These are phyloP conservation scores for Leishmania guyanensis DNA, from an alignment of 208 protist genomes.

Conservation along the genomic window DNA sequence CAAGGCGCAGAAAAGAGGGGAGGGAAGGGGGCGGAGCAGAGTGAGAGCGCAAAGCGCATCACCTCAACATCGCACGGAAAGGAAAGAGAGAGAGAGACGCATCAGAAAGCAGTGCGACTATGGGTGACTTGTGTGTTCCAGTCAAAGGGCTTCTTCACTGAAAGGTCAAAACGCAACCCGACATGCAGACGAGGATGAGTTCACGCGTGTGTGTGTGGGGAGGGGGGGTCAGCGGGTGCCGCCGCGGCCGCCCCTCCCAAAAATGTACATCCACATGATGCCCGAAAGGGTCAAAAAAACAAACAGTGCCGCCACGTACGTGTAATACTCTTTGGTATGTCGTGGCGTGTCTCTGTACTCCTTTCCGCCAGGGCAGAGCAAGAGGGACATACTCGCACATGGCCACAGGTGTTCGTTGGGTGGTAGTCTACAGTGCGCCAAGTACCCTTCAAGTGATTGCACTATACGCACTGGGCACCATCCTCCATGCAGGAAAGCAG, in stretches of 20 bases:
- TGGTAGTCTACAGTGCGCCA: not conserved
- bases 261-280: not conserved
- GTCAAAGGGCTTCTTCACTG: not conserved
- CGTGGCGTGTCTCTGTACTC: not conserved
- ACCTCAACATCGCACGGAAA: not conserved
- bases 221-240: not conserved
- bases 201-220: not conserved
- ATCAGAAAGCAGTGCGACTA: too few species aligned
- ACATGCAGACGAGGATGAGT: not conserved
- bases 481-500: slow-evolving; percentile 65
- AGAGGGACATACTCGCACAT: not conserved
- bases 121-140: not conserved
- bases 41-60: not conserved
- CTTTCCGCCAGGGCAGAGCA: not conserved
- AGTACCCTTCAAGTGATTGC: not conserved
- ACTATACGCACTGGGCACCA: not conserved
- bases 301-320: not conserved
- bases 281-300: slow-evolving; percentile 2
- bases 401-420: not conserved
- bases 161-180: not conserved
- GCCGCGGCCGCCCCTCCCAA: not conserved
- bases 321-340: not conserved
- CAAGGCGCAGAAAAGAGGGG: not conserved
- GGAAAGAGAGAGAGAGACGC: not conserved
- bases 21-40: not conserved